Evolutionary conservation across 2,329 filamentous ascomycete genomes (phyloP).

Genomic region (Phyllosticta capitalensis): DNA sequence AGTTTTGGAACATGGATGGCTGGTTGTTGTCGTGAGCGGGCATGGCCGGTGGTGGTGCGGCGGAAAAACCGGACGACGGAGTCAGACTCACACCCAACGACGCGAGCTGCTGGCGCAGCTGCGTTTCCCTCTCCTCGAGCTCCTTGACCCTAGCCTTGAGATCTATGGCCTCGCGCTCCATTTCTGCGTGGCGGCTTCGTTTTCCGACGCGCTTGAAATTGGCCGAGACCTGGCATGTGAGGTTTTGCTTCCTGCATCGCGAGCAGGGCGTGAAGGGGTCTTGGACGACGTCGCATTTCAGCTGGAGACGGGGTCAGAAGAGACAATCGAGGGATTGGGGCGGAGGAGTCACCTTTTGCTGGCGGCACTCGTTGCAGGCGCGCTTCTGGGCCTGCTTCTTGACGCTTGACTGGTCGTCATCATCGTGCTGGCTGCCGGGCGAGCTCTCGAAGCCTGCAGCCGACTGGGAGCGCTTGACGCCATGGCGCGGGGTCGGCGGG

Average conservation of each 20-base stretch:
- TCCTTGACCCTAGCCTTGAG: conserved; percentile 27
- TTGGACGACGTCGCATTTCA: conserved; percentile 76
- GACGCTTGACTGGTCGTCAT: conserved; percentile 16
- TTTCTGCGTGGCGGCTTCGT: conserved; percentile 72
- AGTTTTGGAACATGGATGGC: conserved; percentile 7
- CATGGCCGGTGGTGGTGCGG: conserved; percentile 43
- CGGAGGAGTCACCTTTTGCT: conserved; percentile 60
- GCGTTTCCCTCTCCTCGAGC: conserved; percentile 51
- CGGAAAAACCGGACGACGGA: conserved; percentile 3
- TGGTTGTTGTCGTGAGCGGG: conserved; percentile 39
- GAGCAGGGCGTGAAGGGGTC: conserved; percentile 71
- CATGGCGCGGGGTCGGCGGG: conserved; percentile 9
- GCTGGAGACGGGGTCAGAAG: conserved; percentile 36
- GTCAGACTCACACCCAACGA: conserved; percentile 2
- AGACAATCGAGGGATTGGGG: neutral
- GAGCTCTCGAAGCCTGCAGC: conserved; percentile 25
- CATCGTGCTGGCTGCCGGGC: conserved; percentile 24
- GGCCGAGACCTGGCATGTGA: conserved; percentile 77
- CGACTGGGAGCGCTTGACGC: conserved; percentile 8
- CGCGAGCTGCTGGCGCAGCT: conserved; percentile 46
- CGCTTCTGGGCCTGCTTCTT: conserved; percentile 44
- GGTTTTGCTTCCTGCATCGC: conserved; percentile 67
- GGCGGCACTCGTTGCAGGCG: conserved; percentile 75
- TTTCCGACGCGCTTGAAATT: conserved; percentile 82
- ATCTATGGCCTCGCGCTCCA: conserved; percentile 69